Percentiles rank a stretch among this genome's conserved stretches.
phyloP scores from a whole-genome alignment of 129 eudicot genomes.

The Dittrichia graveolens region DNA sequence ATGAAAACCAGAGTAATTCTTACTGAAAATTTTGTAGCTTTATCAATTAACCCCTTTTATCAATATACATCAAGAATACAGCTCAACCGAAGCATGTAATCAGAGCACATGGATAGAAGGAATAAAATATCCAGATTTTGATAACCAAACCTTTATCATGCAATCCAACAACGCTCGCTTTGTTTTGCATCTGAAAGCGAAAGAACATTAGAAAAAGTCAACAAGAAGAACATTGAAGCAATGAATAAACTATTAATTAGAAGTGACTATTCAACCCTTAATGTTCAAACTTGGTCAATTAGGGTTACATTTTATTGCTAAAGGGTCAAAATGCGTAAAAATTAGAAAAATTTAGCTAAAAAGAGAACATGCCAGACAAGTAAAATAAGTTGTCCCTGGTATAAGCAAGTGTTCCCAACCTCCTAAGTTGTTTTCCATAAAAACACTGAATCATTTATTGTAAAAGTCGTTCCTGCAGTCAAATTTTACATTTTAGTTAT shows the following conservation, averaged over 20 bases:
- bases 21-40: conserved; percentile 13
- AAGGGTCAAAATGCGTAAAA: not conserved
- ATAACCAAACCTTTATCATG: conserved; percentile 88
- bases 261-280: not conserved
- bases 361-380: not conserved
- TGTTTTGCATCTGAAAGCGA: conserved; percentile 60
- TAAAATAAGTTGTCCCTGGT: not conserved
- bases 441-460: conserved; percentile 1
- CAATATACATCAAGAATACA: not conserved
- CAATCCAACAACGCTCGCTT: conserved; percentile 76
- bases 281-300: not conserved
- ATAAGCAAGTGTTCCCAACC: not conserved
- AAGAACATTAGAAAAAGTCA: conserved; percentile 24
- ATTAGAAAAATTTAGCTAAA: not conserved
- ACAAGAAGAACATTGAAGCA: not conserved
- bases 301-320: not conserved
- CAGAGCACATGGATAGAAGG: not conserved
- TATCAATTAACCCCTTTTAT: not conserved
- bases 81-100: not conserved
- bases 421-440: not conserved
- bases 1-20: conserved; percentile 2
- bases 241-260: not conserved
- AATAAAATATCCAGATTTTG: not conserved
- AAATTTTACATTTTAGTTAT: not conserved
- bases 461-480: not conserved